Conservation (phyloP, 768 basidiomycete genomes). For the Suillus cothurnatus region DNA sequence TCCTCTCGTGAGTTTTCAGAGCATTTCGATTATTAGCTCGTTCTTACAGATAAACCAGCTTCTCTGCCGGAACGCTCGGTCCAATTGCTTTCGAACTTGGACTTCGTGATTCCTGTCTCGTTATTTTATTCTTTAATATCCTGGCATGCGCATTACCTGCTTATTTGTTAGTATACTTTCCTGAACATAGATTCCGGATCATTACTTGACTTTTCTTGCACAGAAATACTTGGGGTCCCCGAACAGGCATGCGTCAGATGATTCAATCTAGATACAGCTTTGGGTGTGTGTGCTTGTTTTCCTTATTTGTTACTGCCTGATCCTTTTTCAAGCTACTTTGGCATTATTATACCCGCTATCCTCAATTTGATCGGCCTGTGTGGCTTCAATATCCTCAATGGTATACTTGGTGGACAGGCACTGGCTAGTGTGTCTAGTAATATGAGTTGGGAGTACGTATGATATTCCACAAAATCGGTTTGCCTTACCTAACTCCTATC, state of each 20-base stretch:
- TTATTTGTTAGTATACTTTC: slow-evolving; percentile 45
- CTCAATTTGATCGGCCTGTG: slow-evolving; percentile 62
- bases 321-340: slow-evolving; percentile 46
- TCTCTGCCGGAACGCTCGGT: slow-evolving; percentile 69
- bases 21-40: neutral
- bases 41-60: slow-evolving; percentile 37
- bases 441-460: slow-evolving; percentile 52
- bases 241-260: slow-evolving; percentile 82
- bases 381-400: slow-evolving; percentile 67
- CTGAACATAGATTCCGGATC: neutral
- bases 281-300: slow-evolving; percentile 47
- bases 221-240: slow-evolving; percentile 75
- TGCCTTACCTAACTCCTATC: slow-evolving; percentile 15
- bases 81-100: slow-evolving; percentile 63
- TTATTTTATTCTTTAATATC: slow-evolving; percentile 70
- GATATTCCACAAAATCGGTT: slow-evolving; percentile 10
- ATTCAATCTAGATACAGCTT: slow-evolving; percentile 66
- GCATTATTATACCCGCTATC: slow-evolving; percentile 50
- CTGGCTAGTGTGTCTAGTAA: slow-evolving; percentile 56
- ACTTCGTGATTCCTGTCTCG: slow-evolving; percentile 61
- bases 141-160: slow-evolving; percentile 60
- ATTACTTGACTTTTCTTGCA: neutral
- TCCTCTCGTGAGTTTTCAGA: slow-evolving; percentile 47
- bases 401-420: slow-evolving; percentile 70
- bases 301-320: neutral